phyloP scores from a whole-genome alignment of 106 monocot species.

The Triglochin maritima region DNA sequence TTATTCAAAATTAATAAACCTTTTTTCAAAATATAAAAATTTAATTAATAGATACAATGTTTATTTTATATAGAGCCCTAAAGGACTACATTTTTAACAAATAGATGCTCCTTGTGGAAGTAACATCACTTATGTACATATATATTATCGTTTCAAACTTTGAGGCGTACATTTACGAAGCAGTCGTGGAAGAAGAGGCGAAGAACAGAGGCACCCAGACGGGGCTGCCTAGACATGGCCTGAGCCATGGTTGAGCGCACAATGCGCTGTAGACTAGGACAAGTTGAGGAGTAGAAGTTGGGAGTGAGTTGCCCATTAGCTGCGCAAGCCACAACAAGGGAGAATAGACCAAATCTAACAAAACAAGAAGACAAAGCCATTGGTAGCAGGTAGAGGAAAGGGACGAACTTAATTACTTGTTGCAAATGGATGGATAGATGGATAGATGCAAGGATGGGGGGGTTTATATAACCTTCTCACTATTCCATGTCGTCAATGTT shows the following conservation, averaged over 20 bases:
- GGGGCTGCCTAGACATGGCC: background rate
- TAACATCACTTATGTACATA: background rate
- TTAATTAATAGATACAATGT: too few relatives aligned
- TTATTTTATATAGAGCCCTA: background rate
- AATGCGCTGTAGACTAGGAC: constrained; percentile 7
- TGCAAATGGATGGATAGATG: too few relatives aligned
- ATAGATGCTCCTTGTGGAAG: background rate
- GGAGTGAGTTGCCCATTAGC: background rate
- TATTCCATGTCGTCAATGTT: too few relatives aligned
- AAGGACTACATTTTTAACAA: background rate
- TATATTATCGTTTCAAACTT: background rate
- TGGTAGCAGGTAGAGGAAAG: background rate
- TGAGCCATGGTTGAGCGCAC: constrained; percentile 5
- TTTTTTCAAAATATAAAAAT: background rate
- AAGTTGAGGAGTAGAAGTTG: constrained; percentile 12
- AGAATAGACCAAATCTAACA: background rate
- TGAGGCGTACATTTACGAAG: constrained; percentile 1
- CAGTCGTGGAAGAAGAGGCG: constrained; percentile 25
- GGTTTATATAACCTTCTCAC: too few relatives aligned
- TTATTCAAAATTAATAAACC: background rate
- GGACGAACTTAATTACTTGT: too few relatives aligned
- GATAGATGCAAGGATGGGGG: too few relatives aligned
- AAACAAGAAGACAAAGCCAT: background rate
- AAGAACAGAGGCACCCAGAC: constrained; percentile 11
- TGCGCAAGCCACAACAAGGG: background rate